Percentiles rank a stretch among this genome's conserved stretches.
Evolutionary conservation across 2,329 filamentous ascomycete species (phyloP).

Genomic region (Trichoderma guizhouense): DNA sequence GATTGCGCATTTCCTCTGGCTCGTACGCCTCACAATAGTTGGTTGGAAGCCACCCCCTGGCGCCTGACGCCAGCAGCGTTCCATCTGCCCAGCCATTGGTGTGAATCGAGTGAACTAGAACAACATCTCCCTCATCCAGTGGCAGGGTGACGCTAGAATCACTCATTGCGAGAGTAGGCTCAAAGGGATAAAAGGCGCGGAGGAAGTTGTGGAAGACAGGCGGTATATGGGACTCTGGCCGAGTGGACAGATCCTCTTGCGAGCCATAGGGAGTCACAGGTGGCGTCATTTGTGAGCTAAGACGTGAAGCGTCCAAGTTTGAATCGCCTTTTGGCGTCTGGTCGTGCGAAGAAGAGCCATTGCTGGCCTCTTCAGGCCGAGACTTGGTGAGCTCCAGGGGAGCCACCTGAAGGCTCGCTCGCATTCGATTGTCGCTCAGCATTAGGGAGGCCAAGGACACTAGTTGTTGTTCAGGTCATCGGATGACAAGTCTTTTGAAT

Average conservation of each 20-base stretch:
- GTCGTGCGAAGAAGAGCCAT: conserved; percentile 31
- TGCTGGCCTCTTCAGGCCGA: conserved; percentile 25
- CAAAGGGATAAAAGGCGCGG: conserved; percentile 89
- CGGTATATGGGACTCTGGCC: conserved; percentile 43
- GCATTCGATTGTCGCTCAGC: conserved; percentile 43
- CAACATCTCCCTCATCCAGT: conserved; percentile 84
- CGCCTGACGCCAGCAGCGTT: conserved; percentile 79
- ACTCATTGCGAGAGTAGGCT: conserved; percentile 71
- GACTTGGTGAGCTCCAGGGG: conserved; percentile 53
- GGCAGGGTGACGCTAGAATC: conserved; percentile 85
- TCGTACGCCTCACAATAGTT: conserved; percentile 98
- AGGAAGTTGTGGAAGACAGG: conserved; percentile 90
- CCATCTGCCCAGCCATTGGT: conserved; percentile 99
- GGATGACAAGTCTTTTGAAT: conserved; percentile 21
- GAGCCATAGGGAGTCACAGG: conserved; percentile 71
- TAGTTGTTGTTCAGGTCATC: conserved; percentile 30
- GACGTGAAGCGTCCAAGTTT: conserved; percentile 30
- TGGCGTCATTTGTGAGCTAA: conserved; percentile 67
- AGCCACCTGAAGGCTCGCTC: conserved; percentile 60
- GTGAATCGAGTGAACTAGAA: conserved; percentile 93
- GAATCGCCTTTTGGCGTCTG: conserved; percentile 32
- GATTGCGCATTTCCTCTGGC: conserved; percentile 76
- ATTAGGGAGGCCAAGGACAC: conserved; percentile 33
- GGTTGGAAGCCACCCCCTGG: conserved; percentile 91
- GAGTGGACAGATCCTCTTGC: conserved; percentile 52